Base-by-base conservation (phyloP, 345 rosid genomes). In the Anastatica hierochuntica region DNA sequence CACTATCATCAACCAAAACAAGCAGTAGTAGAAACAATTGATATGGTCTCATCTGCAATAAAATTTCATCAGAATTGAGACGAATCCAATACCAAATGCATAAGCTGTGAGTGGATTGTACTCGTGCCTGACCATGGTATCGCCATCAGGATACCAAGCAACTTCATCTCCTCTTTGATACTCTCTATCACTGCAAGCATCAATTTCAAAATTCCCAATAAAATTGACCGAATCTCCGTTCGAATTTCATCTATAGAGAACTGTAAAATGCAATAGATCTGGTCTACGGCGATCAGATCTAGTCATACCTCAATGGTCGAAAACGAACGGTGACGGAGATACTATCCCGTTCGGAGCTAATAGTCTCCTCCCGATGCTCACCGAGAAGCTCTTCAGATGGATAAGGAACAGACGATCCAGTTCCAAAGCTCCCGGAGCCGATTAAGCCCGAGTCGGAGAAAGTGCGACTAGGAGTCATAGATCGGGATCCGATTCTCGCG, bases 301-400 rank as follows among this genome's bases (percentile, higher is more conserved):
- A 47, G 17, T 16, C 10, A 56, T 76, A 94, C 99, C 95, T 94
- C 80, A 94, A 43, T 41, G 99, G 97, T 53, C 97, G 58, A 65
- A 94, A 94, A 52, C 99, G 89, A 74, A 94, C 84, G 67, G 99
- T 88, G 49, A 94, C 99, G 44, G 95, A 88, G 27, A 94, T 88
- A 59, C 96, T 94, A 63, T 94, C 97, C 8, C 84, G 78, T 45
- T 82, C 88, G 10, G 87, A 74, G 70, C 73, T 77, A 60, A 79
- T 59, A 37, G 69, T 66, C 34, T 4, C 96, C 64, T 72, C 7
- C n/a, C n/a, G n/a, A n/a, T 79, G 80, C 64, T 83, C 95, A 4
- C 74, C 76, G 18, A 65, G 63, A 60, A 94, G 62, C 74, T 84
- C 99, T 26, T 88, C 99, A 3, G 83, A 34, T 0, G 77, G 72